A percentile compares a stretch with the other conserved stretches of the same genome.
Evolutionary conservation across 495 filamentous ascomycete species (phyloP).

Genomic region (Penicillium argentinense): DNA sequence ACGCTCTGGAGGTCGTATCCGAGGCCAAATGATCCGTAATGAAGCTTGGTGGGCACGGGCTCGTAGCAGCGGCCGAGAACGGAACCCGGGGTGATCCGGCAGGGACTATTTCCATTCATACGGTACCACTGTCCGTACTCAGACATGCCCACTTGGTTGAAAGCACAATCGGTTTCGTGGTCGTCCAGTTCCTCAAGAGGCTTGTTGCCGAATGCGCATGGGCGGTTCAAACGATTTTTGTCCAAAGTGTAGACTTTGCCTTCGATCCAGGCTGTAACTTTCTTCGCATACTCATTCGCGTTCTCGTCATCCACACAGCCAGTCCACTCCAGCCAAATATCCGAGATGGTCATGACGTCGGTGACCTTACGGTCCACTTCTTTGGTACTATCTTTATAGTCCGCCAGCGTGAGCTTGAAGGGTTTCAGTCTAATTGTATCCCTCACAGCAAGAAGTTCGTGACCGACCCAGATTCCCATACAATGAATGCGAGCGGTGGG

Average conservation of each 20-base stretch:
- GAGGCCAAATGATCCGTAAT: constrained; percentile 36
- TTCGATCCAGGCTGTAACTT: constrained; percentile 39
- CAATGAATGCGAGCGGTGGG: constrained; percentile 51
- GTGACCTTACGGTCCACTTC: constrained; percentile 17
- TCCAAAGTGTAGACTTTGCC: constrained; percentile 52
- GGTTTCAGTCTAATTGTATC: constrained; percentile 55
- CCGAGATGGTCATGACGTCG: constrained; percentile 54
- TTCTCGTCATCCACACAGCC: constrained; percentile 46
- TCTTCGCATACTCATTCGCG: constrained; percentile 40
- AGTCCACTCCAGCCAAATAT: constrained; percentile 47
- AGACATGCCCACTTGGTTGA: constrained; percentile 41
- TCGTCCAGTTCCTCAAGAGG: constrained; percentile 28
- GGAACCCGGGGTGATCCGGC: constrained; percentile 49
- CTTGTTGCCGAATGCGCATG: constrained; percentile 19
- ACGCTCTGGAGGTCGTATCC: constrained; percentile 38
- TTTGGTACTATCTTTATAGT: constrained; percentile 7
- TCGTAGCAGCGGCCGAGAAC: constrained; percentile 57
- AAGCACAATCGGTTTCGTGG: constrained; percentile 32
- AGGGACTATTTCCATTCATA: constrained; percentile 32
- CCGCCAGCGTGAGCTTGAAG: constrained; percentile 12
- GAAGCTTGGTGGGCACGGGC: constrained; percentile 44
- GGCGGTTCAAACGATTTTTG: constrained; percentile 22
- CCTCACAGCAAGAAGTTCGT: constrained; percentile 52
- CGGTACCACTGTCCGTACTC: constrained; percentile 52
- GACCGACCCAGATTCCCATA: constrained; percentile 56